These are phyloP conservation scores for Colletotrichum liaoningense DNA, from an alignment of 2,329 filamentous ascomycete genomes.

Conservation along the genomic window DNA sequence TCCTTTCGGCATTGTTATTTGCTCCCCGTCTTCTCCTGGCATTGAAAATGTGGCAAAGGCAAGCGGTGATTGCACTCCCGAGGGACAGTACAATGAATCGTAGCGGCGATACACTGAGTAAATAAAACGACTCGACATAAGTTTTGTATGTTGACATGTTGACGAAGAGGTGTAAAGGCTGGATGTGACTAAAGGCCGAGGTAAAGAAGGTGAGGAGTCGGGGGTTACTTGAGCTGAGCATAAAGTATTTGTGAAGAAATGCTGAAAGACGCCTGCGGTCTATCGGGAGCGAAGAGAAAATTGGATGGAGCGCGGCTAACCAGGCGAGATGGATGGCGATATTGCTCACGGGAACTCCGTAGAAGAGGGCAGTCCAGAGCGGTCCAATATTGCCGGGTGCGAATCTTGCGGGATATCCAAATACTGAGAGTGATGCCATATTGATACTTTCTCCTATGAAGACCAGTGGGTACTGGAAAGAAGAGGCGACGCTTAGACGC, in stretches of 20 bases:
- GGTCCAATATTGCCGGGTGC: not conserved
- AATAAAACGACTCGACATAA: conserved; percentile 9
- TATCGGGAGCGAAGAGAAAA: conserved; percentile 22
- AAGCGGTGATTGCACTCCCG: conserved; percentile 23
- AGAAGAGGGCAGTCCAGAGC: conserved; percentile 16
- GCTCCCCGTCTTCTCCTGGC: not conserved
- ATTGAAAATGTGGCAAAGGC: conserved; percentile 1
- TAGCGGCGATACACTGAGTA: conserved; percentile 6
- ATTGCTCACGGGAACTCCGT: conserved; percentile 22
- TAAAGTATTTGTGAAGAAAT: conserved; percentile 17
- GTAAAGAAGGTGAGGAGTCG: conserved; percentile 17
- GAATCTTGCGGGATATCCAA: not conserved
- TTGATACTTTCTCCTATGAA: not conserved
- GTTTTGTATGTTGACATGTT: conserved; percentile 32
- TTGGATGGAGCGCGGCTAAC: conserved; percentile 28
- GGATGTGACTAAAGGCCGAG: conserved; percentile 29
- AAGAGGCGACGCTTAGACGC: not conserved
- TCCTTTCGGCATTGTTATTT: not conserved
- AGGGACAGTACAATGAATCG: conserved; percentile 17
- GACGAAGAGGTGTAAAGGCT: conserved; percentile 25
- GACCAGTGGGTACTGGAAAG: not conserved
- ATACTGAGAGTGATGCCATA: conserved; percentile 13
- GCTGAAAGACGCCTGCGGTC: conserved; percentile 11
- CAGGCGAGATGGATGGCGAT: conserved; percentile 26
- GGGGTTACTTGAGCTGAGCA: conserved; percentile 21